These are phyloP conservation scores for Pholiota microspora DNA, from an alignment of 768 basidiomycete genomes.

Conservation along the genomic window DNA sequence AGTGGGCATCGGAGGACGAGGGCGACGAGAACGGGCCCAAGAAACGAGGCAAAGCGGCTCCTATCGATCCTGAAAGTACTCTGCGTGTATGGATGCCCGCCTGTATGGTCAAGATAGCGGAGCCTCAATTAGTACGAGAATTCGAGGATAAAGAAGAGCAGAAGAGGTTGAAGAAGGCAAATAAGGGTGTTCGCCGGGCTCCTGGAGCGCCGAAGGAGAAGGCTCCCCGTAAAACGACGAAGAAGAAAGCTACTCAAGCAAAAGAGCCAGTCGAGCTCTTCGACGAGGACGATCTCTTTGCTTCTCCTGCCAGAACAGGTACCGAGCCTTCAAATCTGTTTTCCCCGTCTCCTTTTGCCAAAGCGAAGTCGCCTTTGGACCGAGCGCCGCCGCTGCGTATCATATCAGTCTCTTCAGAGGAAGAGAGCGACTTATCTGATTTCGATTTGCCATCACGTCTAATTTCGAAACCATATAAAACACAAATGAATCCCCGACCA, in stretches of 20 bases:
- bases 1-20: conserved; percentile 46
- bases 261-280: background rate
- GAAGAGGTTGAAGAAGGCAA: conserved; percentile 51
- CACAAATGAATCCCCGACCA: background rate
- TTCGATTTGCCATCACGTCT: background rate
- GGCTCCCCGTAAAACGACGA: conserved; percentile 1
- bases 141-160: conserved; percentile 50
- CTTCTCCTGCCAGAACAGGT: background rate
- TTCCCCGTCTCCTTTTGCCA: background rate
- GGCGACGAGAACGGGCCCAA: conserved; percentile 46
- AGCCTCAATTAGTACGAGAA: conserved; percentile 59
- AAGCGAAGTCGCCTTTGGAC: background rate
- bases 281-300: conserved; percentile 6
- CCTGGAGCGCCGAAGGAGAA: conserved; percentile 5
- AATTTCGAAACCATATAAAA: background rate
- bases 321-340: background rate
- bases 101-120: conserved; percentile 67
- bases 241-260: background rate
- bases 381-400: background rate
- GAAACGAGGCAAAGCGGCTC: conserved; percentile 30
- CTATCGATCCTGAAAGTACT: conserved; percentile 52
- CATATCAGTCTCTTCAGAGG: background rate
- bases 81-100: conserved; percentile 83
- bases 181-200: conserved; percentile 29
- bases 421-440: background rate